These are phyloP conservation scores for Leonotis leonurus DNA, from an alignment of 257 asterid species.

Conservation along the genomic window DNA sequence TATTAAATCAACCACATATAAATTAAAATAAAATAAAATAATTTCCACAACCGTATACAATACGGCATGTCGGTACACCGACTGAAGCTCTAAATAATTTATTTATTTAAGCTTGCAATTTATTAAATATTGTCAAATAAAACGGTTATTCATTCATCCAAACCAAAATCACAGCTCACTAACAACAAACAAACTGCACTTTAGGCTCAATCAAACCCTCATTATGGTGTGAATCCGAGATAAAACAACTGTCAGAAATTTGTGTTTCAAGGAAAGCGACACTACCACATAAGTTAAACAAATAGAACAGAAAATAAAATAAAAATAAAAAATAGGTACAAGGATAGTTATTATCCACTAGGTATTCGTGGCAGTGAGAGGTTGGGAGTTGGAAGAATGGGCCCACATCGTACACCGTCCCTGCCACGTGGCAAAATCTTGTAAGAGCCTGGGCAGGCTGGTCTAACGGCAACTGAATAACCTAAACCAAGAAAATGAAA, in stretches of 20 bases:
- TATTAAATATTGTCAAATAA: not conserved
- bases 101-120: not conserved
- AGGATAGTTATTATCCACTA: constrained; percentile 40
- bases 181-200: no score
- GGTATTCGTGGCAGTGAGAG: constrained; percentile 42
- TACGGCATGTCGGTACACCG: no score
- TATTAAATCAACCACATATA: no score
- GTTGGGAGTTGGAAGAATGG: constrained; percentile 20
- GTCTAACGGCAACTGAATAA: constrained; percentile 36
- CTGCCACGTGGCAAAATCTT: constrained; percentile 34
- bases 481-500: constrained; percentile 33
- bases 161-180: not conserved
- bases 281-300: not conserved
- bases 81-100: not conserved
- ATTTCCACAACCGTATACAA: no score
- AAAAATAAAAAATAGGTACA: not conserved
- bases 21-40: no score
- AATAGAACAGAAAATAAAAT: not conserved
- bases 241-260: not conserved
- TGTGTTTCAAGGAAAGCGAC: not conserved
- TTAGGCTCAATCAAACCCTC: not conserved
- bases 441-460: constrained; percentile 22
- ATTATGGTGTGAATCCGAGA: not conserved
- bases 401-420: constrained; percentile 15
- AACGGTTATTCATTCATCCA: not conserved